Percentiles rank a stretch among this genome's conserved stretches.
phyloP scores from a whole-genome alignment of 148 eudicot genomes.

The Arctostaphylos glauca region DNA sequence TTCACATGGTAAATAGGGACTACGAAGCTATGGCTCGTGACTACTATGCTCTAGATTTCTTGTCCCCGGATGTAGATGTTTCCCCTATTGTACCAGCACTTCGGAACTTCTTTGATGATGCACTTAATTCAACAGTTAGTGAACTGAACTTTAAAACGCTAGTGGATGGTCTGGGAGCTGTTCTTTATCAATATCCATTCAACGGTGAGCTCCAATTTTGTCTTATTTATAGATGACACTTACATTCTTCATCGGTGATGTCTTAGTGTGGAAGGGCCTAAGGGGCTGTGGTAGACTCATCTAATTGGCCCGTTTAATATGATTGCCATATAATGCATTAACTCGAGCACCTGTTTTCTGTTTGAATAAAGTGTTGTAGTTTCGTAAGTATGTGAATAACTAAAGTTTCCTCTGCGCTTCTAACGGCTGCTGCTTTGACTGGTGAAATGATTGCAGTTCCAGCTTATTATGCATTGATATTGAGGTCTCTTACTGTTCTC shows the following conservation, averaged over 20 bases:
- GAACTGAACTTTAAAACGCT: slow-evolving; percentile 97
- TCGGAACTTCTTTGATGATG: slow-evolving; percentile 87
- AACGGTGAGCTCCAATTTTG: slow-evolving; percentile 59
- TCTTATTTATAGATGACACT: background rate
- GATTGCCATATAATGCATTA: background rate
- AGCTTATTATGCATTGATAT: slow-evolving; percentile 90
- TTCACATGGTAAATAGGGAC: slow-evolving; percentile 98
- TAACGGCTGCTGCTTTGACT: slow-evolving; percentile 16
- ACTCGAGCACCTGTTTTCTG: background rate
- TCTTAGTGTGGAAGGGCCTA: background rate
- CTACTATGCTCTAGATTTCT: slow-evolving; percentile 85
- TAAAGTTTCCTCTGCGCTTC: slow-evolving; percentile 5
- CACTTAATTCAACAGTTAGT: slow-evolving; percentile 84
- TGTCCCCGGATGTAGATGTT: slow-evolving; percentile 90
- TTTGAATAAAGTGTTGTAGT: background rate
- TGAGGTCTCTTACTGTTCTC: slow-evolving; percentile 92
- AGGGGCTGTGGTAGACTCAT: slow-evolving; percentile 4
- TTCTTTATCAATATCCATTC: slow-evolving; percentile 89
- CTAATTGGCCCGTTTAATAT: background rate
- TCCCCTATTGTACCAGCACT: slow-evolving; percentile 96
- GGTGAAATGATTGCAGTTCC: slow-evolving; percentile 64
- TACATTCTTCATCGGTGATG: background rate
- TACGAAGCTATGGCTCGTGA: slow-evolving; percentile 99
- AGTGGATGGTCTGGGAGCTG: slow-evolving; percentile 94
- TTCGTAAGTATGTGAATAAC: slow-evolving; percentile 3